These are phyloP conservation scores for Oryza glumipatula DNA, from an alignment of 176 grass and related monocot species.

Conservation along the genomic window DNA sequence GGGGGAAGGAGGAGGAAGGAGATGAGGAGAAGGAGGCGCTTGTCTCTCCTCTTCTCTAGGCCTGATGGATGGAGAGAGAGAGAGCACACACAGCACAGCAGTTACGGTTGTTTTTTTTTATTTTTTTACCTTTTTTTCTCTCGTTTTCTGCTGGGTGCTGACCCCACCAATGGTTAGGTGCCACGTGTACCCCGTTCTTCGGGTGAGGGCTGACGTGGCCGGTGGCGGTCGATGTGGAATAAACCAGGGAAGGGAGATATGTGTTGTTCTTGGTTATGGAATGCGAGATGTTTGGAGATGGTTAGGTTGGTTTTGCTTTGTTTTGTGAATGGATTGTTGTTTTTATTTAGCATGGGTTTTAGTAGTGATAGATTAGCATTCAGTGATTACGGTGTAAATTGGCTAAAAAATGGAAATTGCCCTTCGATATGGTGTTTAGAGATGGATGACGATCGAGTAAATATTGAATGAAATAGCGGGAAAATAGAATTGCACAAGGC, in stretches of 20 bases:
- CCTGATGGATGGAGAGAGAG: background rate
- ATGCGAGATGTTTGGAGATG: too few relatives aligned
- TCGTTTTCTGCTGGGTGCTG: background rate
- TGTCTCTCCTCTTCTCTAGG: background rate
- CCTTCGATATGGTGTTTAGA: too few relatives aligned
- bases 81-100: background rate
- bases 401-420: too few relatives aligned
- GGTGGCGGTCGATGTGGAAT: background rate
- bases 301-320: background rate
- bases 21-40: constrained; percentile 20
- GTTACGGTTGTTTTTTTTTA: background rate
- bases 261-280: too few relatives aligned
- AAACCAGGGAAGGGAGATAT: too few relatives aligned
- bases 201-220: background rate
- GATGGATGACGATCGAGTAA: too few relatives aligned
- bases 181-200: background rate
- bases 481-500: background rate
- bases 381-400: background rate
- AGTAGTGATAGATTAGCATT: background rate
- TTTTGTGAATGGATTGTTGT: background rate
- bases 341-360: too few relatives aligned
- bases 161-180: background rate
- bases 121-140: background rate
- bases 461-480: too few relatives aligned
- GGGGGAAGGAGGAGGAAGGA: background rate